Conservation (phyloP, 225 moss, liverwort and hornwort genomes). For the Sphagnum tenellum region DNA sequence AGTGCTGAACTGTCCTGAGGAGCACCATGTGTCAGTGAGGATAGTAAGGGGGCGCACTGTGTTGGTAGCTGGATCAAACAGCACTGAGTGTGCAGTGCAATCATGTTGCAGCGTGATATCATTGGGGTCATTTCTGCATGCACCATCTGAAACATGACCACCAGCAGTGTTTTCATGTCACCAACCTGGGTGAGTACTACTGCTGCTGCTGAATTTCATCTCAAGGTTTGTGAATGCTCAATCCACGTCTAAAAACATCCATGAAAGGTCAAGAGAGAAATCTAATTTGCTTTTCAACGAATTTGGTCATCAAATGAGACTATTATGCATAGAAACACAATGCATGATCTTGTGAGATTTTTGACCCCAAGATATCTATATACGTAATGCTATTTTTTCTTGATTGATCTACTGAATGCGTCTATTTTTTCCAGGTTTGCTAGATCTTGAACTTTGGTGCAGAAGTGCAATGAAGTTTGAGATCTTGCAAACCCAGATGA, state of each 20-base stretch:
- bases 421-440: too few relatives aligned
- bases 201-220: neutral
- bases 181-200: neutral
- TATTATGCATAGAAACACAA: neutral
- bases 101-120: slow-evolving; percentile 33
- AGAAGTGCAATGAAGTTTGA: too few relatives aligned
- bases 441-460: too few relatives aligned
- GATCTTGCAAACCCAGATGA: neutral
- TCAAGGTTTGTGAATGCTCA: too few relatives aligned
- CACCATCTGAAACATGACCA: slow-evolving; percentile 16
- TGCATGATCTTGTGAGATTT: too few relatives aligned
- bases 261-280: neutral
- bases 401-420: too few relatives aligned
- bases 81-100: slow-evolving; percentile 57
- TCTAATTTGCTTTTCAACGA: neutral
- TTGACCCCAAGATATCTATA: too few relatives aligned
- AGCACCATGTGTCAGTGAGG: slow-evolving; percentile 73
- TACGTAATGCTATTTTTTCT: too few relatives aligned
- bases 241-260: too few relatives aligned
- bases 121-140: slow-evolving; percentile 32
- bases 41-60: slow-evolving; percentile 54
- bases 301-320: neutral
- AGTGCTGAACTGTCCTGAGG: slow-evolving; percentile 42
- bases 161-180: neutral
- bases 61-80: slow-evolving; percentile 48